Conservation (phyloP, 2,329 filamentous ascomycete species). For the Tolypocladium tropicale region DNA sequence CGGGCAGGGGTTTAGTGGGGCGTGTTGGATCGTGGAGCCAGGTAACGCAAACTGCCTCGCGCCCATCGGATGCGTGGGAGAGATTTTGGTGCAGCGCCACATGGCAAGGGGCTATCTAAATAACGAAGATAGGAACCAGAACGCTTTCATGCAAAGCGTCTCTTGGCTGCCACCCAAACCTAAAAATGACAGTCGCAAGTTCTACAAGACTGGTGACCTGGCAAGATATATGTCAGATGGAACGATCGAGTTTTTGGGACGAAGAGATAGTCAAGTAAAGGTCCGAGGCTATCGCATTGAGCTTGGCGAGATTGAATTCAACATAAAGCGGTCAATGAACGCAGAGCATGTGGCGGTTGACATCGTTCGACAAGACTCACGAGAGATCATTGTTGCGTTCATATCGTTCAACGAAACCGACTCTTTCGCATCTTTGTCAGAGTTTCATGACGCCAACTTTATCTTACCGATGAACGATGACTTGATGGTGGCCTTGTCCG, state of each 20-base stretch:
- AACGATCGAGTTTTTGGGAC: conserved; percentile 8
- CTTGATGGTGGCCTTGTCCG: neutral
- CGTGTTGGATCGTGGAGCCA: neutral
- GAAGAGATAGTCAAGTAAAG: conserved; percentile 16
- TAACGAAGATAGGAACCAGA: neutral
- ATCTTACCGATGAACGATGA: neutral
- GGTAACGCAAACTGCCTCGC: neutral
- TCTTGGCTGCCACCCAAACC: neutral
- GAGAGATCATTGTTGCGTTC: neutral
- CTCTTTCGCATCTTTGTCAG: neutral
- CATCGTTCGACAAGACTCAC: neutral
- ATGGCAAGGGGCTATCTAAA: neutral
- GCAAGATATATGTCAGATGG: conserved; percentile 18
- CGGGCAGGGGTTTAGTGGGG: neutral
- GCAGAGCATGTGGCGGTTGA: neutral
- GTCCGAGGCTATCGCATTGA: conserved; percentile 12
- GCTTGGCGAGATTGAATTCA: neutral
- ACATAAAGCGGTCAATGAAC: neutral
- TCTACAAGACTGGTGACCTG: conserved; percentile 10
- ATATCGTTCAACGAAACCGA: neutral
- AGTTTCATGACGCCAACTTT: neutral
- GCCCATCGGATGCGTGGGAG: neutral
- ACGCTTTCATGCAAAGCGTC: neutral
- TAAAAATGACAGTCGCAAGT: neutral
- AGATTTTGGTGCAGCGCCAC: neutral